Percentiles rank a stretch among this genome's conserved stretches.
Conservation (phyloP, 2,329 filamentous ascomycete species). For the Diplodia sapinea region DNA sequence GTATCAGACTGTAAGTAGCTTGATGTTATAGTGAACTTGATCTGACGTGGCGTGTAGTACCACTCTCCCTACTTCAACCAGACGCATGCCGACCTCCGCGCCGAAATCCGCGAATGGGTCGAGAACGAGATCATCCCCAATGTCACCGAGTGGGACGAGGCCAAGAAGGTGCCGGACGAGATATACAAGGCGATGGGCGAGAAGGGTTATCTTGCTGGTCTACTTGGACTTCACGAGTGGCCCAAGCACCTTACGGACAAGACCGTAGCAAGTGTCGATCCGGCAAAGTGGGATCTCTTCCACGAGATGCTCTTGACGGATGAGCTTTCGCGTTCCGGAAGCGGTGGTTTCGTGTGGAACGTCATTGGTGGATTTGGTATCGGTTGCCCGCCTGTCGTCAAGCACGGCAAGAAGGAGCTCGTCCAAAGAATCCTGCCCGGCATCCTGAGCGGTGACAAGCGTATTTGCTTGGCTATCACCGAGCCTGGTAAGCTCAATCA, state of each 20-base stretch:
- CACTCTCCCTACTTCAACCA: conserved; percentile 97
- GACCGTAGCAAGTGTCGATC: conserved; percentile 75
- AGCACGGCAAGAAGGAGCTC: conserved; percentile 85
- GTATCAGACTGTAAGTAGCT: conserved; percentile 81
- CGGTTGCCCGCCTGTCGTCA: conserved; percentile 86
- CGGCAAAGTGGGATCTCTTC: conserved; percentile 97
- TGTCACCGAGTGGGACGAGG: conserved; percentile 96
- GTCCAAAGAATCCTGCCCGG: conserved; percentile 87
- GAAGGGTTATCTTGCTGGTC: conserved; percentile 88
- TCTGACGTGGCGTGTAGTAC: conserved; percentile 62
- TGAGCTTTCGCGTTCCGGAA: conserved; percentile 86
- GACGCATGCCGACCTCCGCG: conserved; percentile 86
- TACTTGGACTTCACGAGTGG: conserved; percentile 78
- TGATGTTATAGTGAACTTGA: neutral
- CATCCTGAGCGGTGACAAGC: conserved; percentile 90
- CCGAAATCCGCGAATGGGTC: conserved; percentile 91
- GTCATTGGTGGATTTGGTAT: conserved; percentile 96
- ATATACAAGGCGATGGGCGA: conserved; percentile 97
- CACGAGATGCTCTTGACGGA: conserved; percentile 96
- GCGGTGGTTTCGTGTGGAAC: conserved; percentile 96
- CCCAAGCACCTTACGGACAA: conserved; percentile 75
- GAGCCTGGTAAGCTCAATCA: conserved; percentile 63
- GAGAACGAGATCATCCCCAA: conserved; percentile 87
- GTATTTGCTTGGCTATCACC: conserved; percentile 96
- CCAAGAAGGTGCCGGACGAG: conserved; percentile 81